phyloP scores from a whole-genome alignment of 2,329 filamentous ascomycete species.

The Helicocarpus griseus region DNA sequence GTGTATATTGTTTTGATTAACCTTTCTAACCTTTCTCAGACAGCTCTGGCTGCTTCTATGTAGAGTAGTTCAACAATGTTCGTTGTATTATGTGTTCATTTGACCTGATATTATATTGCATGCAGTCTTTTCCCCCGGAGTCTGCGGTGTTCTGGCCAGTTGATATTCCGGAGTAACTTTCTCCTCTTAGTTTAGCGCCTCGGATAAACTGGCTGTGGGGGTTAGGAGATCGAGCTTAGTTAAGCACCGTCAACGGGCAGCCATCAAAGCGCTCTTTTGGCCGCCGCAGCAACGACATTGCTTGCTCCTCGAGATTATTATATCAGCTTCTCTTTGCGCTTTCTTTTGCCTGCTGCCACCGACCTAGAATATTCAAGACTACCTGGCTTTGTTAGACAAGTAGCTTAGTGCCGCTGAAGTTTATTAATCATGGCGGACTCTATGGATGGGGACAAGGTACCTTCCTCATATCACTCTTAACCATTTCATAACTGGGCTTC shows the following conservation, averaged over 20 bases:
- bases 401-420: constrained; percentile 9
- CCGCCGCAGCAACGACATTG: neutral
- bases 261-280: neutral
- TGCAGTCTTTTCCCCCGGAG: too few relatives aligned
- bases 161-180: neutral
- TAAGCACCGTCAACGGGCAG: neutral
- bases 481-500: neutral
- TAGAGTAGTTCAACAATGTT: too few relatives aligned
- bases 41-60: too few relatives aligned
- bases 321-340: neutral
- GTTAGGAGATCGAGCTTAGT: neutral
- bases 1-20: neutral
- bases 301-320: neutral
- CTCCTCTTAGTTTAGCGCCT: neutral
- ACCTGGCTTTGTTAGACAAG: neutral
- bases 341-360: neutral
- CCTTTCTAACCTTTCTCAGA: too few relatives aligned
- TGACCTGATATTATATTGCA: too few relatives aligned
- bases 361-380: neutral
- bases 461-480: neutral
- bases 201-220: neutral
- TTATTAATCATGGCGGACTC: constrained; percentile 8
- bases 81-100: too few relatives aligned
- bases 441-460: constrained; percentile 40
- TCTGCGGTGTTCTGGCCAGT: too few relatives aligned